phyloP scores from a whole-genome alignment of 2,329 filamentous ascomycete species.

The Furcasterigmium sp. region DNA sequence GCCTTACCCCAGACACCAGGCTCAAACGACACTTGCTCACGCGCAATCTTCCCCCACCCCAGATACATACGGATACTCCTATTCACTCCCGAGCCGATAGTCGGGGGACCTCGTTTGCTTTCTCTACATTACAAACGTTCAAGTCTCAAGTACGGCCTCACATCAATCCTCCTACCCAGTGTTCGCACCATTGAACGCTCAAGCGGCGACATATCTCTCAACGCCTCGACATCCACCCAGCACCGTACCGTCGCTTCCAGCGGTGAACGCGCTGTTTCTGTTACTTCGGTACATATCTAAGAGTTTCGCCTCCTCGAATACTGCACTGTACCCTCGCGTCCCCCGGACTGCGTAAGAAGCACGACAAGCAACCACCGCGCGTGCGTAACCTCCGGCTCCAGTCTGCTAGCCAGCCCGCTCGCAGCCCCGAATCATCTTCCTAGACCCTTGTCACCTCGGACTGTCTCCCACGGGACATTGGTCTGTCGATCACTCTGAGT shows the following conservation, averaged over 20 bases:
- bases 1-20: background rate
- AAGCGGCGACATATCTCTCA: no score
- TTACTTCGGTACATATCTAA: no score
- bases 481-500: slow-evolving; percentile 48
- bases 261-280: no score
- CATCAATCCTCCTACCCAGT: no score
- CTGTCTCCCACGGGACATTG: slow-evolving; percentile 44
- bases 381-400: slow-evolving; percentile 17
- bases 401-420: slow-evolving; percentile 33
- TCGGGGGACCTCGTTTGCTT: no score
- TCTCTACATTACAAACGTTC: no score
- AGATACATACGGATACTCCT: slow-evolving; percentile 3
- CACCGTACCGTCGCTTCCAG: no score
- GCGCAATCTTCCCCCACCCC: background rate
- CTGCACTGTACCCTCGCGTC: slow-evolving; percentile 6
- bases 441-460: slow-evolving; percentile 39
- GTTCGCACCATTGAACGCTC: no score
- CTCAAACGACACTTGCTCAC: background rate
- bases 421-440: slow-evolving; percentile 9
- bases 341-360: slow-evolving; percentile 10
- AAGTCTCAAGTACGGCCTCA: no score
- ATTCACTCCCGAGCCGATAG: background rate
- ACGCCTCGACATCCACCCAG: no score
- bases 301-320: background rate
- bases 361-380: slow-evolving; percentile 1